Conservation (phyloP, 1,284 basidiomycete genomes). For the Leccinum fallax region DNA sequence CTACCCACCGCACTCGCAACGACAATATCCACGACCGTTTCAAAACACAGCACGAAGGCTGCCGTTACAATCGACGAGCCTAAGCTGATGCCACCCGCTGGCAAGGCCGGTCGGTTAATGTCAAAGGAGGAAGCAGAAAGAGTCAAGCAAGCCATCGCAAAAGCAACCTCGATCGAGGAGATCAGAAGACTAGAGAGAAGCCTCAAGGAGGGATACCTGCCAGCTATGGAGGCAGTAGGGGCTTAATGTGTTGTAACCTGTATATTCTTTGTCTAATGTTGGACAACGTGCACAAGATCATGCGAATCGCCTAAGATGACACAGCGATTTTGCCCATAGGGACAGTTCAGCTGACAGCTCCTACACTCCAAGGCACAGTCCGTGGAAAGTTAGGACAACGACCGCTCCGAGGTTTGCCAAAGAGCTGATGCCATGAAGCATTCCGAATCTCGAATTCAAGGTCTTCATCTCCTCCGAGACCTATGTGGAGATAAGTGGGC, state of each 20-base stretch:
- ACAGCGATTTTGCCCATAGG: not conserved
- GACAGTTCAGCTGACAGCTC: not conserved
- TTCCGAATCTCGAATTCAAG: constrained; percentile 64
- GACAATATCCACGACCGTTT: constrained; percentile 72
- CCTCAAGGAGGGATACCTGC: constrained; percentile 85
- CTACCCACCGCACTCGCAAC: constrained; percentile 83
- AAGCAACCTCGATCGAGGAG: constrained; percentile 90
- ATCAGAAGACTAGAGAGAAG: constrained; percentile 86
- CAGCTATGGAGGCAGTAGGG: constrained; percentile 72
- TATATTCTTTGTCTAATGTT: constrained; percentile 28
- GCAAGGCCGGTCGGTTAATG: constrained; percentile 83
- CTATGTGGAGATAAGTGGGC: constrained; percentile 38
- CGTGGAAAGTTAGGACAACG: constrained; percentile 68
- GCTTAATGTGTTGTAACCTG: constrained; percentile 48
- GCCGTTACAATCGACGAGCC: constrained; percentile 70
- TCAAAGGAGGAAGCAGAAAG: constrained; percentile 90
- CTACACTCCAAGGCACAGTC: constrained; percentile 67
- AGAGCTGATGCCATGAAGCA: constrained; percentile 69
- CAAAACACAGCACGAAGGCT: constrained; percentile 60
- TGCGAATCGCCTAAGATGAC: not conserved
- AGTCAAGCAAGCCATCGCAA: constrained; percentile 88
- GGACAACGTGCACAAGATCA: not conserved
- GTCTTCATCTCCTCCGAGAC: constrained; percentile 70
- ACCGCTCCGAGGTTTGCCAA: constrained; percentile 65
- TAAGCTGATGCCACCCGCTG: constrained; percentile 56